Evolutionary conservation across 208 protist genomes (phyloP).

Genomic region (Plasmodiophora brassicae): DNA sequence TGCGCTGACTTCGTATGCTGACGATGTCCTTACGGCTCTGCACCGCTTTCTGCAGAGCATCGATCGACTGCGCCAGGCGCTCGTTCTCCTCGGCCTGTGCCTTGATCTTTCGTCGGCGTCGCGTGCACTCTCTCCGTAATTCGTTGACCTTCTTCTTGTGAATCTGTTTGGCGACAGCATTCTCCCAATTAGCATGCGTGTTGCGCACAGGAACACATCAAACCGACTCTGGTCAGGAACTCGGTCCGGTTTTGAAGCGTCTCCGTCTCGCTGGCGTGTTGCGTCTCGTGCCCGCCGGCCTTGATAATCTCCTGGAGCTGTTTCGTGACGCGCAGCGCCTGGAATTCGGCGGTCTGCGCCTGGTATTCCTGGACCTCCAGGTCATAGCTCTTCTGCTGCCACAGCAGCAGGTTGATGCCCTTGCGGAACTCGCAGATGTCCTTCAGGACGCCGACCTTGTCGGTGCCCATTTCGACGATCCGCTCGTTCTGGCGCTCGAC

Average conservation of each 20-base stretch:
- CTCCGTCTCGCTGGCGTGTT: not conserved
- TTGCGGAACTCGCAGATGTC: conserved; percentile 3
- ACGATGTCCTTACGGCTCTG: not conserved
- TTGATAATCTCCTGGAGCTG: conserved; percentile 15
- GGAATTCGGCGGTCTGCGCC: conserved; percentile 22
- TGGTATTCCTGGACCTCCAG: not conserved
- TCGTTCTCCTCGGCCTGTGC: not conserved
- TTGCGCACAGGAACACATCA: too few relatives aligned
- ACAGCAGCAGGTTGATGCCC: conserved; percentile 6
- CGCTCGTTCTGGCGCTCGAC: not conserved
- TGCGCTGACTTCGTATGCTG: not conserved
- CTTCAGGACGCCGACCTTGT: conserved; percentile 4
- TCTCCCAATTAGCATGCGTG: not conserved
- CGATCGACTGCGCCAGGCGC: not conserved
- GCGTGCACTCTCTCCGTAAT: not conserved
- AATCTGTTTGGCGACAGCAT: not conserved
- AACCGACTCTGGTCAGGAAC: conserved; percentile 1
- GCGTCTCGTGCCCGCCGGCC: not conserved
- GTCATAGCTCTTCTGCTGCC: conserved; percentile 9
- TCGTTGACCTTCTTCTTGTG: conserved; percentile 13
- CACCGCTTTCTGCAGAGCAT: not conserved
- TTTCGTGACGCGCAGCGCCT: not conserved
- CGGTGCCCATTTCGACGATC: not conserved
- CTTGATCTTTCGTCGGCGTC: not conserved
- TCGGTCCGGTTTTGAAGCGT: not conserved